Conservation (phyloP, 148 eudicot species). For the Camellia granthamiana region DNA sequence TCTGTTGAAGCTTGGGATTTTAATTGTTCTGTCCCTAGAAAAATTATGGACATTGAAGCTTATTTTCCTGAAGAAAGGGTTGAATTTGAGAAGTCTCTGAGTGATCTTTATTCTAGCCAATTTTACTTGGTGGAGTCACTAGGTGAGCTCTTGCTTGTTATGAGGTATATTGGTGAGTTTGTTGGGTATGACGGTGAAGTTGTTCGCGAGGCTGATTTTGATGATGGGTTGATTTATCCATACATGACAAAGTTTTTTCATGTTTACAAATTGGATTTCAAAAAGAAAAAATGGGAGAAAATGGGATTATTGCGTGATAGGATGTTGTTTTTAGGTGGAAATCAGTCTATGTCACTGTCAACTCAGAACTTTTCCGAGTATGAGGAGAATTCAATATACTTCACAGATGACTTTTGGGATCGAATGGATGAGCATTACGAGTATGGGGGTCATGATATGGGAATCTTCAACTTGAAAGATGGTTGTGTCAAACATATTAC, state of each 20-base stretch:
- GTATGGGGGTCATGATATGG: conserved; percentile 11
- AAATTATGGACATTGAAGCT: background rate
- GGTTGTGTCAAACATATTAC: background rate
- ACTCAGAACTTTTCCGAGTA: background rate
- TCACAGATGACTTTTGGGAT: conserved; percentile 9
- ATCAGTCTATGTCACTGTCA: background rate
- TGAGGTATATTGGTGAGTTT: conserved; percentile 1
- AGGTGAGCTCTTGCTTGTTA: conserved; percentile 6
- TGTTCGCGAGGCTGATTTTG: background rate
- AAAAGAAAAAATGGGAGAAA: background rate
- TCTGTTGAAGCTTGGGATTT: conserved; percentile 20
- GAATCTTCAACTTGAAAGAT: background rate
- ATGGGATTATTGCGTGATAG: conserved; percentile 2
- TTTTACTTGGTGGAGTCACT: conserved; percentile 14
- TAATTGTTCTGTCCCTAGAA: background rate
- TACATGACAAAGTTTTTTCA: conserved; percentile 3
- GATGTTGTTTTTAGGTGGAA: conserved; percentile 13
- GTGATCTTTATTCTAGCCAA: background rate
- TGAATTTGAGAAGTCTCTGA: background rate
- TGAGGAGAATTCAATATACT: conserved; percentile 10
- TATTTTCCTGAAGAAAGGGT: background rate
- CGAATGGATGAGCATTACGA: background rate
- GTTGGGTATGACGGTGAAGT: background rate
- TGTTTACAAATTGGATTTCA: conserved; percentile 9
- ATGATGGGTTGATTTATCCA: background rate